These are phyloP conservation scores for Hypericum perforatum DNA, from an alignment of 345 rosid species.

Conservation along the genomic window DNA sequence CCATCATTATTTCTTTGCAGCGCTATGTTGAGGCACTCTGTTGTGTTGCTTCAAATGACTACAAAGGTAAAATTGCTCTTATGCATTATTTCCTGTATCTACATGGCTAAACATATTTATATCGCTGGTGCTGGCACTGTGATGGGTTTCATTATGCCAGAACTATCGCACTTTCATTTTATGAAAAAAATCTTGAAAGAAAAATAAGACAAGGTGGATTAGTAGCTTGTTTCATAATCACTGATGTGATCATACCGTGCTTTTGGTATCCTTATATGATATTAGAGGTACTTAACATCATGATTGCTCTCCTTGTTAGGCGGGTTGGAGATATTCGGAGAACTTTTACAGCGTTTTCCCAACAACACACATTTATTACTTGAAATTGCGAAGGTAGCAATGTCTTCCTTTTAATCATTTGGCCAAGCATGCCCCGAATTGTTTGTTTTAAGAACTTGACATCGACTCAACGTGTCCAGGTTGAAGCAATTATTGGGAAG, in stretches of 20 bases:
- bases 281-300: not conserved
- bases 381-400: constrained; percentile 89
- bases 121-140: too few species aligned
- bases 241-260: not conserved
- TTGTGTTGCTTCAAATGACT: constrained; percentile 83
- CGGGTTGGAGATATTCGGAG: constrained; percentile 74
- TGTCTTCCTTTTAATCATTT: constrained; percentile 9
- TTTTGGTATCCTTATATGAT: not conserved
- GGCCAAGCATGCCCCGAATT: not conserved
- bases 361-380: constrained; percentile 75
- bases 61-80: constrained; percentile 50
- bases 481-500: constrained; percentile 93
- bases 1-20: constrained; percentile 37
- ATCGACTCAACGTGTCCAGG: constrained; percentile 32
- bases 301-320: constrained; percentile 34
- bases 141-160: too few species aligned
- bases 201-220: too few species aligned
- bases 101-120: too few species aligned
- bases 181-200: too few species aligned
- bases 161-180: too few species aligned
- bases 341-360: constrained; percentile 88
- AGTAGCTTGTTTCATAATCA: too few species aligned
- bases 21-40: constrained; percentile 96
- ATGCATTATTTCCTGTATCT: too few species aligned
- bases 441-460: constrained; percentile 14